Conservation (phyloP, 805 yeast species). For the Debaryomyces castellii region DNA sequence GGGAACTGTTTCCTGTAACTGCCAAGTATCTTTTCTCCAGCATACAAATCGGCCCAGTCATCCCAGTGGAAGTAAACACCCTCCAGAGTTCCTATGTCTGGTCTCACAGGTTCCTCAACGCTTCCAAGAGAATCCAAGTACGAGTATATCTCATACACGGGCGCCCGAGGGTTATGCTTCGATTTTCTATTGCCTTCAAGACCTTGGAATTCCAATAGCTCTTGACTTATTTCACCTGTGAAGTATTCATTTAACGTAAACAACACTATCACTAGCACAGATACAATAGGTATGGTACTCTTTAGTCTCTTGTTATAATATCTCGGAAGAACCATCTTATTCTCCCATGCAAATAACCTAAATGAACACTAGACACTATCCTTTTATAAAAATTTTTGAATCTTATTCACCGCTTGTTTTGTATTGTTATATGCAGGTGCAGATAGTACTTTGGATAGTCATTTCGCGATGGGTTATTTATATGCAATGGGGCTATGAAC, state of each 20-base stretch:
- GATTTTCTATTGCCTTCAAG: conserved; percentile 21
- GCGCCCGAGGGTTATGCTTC: conserved; percentile 25
- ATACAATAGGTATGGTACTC: conserved; percentile 10
- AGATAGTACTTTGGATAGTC: not conserved
- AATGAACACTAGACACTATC: not conserved
- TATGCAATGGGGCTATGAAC: not conserved
- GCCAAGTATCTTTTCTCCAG: conserved; percentile 20
- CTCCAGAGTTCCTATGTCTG: conserved; percentile 6
- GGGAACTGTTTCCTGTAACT: conserved; percentile 13
- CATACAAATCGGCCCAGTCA: conserved; percentile 34
- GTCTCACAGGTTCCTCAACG: not conserved
- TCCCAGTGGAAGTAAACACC: conserved; percentile 40
- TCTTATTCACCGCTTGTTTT: not conserved
- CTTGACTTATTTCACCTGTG: conserved; percentile 19
- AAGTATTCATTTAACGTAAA: conserved; percentile 11
- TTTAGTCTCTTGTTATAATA: conserved; percentile 18
- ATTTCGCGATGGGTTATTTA: not conserved
- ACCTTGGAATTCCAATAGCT: conserved; percentile 19
- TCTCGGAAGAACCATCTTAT: conserved; percentile 12
- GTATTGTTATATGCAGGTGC: not conserved
- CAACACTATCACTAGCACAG: conserved; percentile 9
- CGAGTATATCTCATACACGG: conserved; percentile 8
- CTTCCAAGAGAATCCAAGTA: conserved; percentile 8
- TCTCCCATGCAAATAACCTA: not conserved
- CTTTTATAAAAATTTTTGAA: not conserved